A percentile compares a stretch with the other conserved stretches of the same genome.
Evolutionary conservation across 2,329 filamentous ascomycete species (phyloP).

Genomic region (Colletotrichum sp.): DNA sequence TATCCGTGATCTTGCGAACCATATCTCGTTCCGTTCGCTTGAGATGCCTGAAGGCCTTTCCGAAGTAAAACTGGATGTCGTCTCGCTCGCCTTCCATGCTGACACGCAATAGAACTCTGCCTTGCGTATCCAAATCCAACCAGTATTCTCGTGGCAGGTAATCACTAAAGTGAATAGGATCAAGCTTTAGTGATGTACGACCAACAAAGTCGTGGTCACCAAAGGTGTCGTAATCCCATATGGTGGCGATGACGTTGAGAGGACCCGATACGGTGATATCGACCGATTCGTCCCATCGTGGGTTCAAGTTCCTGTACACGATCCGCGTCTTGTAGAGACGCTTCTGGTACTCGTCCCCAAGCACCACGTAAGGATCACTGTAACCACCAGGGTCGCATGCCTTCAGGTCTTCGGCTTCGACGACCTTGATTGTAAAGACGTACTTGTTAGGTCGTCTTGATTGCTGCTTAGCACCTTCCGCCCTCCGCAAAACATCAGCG

Average conservation of each 20-base stretch:
- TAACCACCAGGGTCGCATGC: slow-evolving; percentile 95
- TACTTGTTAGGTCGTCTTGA: slow-evolving; percentile 80
- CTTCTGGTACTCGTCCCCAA: slow-evolving; percentile 98
- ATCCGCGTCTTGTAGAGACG: slow-evolving; percentile 93
- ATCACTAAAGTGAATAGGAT: slow-evolving; percentile 95
- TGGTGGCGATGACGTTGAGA: slow-evolving; percentile 92
- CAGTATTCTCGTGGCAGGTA: slow-evolving; percentile 96
- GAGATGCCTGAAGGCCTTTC: slow-evolving; percentile 92
- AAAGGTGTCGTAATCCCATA: slow-evolving; percentile 98
- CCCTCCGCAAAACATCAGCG: slow-evolving; percentile 78
- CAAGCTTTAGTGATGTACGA: slow-evolving; percentile 95
- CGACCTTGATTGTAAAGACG: slow-evolving; percentile 98
- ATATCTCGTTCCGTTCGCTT: slow-evolving; percentile 98
- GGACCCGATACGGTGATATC: slow-evolving; percentile 93
- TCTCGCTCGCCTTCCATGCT: slow-evolving; percentile 99
- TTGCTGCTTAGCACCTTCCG: slow-evolving; percentile 70
- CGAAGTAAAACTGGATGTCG: slow-evolving; percentile 98
- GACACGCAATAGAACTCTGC: slow-evolving; percentile 84
- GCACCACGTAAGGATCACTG: slow-evolving; percentile 95
- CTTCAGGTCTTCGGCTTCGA: slow-evolving; percentile 96
- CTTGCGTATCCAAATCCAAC: slow-evolving; percentile 96
- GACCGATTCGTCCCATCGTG: slow-evolving; percentile 95
- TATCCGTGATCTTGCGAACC: slow-evolving; percentile 97
- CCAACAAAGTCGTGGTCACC: slow-evolving; percentile 98
- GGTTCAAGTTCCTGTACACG: slow-evolving; percentile 88